Base-by-base conservation (phyloP, 176 grass and related monocot species). In the Hordeum marinum region DNA sequence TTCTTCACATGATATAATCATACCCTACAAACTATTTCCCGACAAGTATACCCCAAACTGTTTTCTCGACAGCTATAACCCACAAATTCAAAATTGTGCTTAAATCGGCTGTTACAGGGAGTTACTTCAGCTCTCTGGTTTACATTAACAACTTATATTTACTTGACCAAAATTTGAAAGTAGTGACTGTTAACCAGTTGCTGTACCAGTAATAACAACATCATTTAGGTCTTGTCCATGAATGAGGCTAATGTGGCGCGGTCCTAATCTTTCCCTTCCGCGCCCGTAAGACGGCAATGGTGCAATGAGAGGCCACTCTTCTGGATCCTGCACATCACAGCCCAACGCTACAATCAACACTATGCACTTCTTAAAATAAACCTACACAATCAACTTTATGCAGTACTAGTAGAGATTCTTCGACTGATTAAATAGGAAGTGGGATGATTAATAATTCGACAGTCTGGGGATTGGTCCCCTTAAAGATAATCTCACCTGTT, bases 231-330 rank as follows among this genome's bases (percentile, higher is more conserved):
- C 87, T 24, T 95, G 86, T 71, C 95, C 95, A 14, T 95, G 95
- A 32, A 98, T 90, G 69, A 98, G 89, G 87, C 95, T 98, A 50
- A 98, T 87, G 60, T 98, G 90, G 21, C 93, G 90, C 6, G 89
- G 88, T 29, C 95, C 93, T 65, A 89, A 62, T 52, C 92, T 89
- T 88, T 98, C 95, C 76, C 95, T 91, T 4, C 95, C 95, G 7
- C 93, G 88, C 15, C 95, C 95, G 34, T 98, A 98, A 21, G 95
- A 98, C 31, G 89, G 93, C 85, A 98, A 87, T 32, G 93, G 93
- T 8, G 85, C 87, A 62, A 98, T 84, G 76, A 98, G 83, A 73
- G 95, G 91, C 95, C 95, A 98, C 23, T 95, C 93, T 57, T 88
- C 45, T 37, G 89, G 86, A 77, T 98, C 91, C 95, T 98, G 72